phyloP scores from a whole-genome alignment of 139 green algal genomes.

The Haematococcus lacustris region DNA sequence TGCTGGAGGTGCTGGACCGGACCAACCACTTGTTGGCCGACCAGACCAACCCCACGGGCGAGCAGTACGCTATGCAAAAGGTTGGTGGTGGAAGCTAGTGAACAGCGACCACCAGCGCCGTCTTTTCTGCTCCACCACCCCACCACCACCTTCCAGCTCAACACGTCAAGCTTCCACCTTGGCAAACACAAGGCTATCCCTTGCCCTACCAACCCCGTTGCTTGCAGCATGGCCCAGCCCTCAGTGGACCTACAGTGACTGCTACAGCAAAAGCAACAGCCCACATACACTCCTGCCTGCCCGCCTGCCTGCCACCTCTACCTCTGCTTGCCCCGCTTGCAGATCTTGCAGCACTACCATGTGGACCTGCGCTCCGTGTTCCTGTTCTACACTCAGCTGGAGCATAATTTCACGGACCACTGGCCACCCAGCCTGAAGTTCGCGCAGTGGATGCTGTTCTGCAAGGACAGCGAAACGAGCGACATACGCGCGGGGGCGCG shows the following conservation, averaged over 20 bases:
- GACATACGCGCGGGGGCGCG: conserved; percentile 30
- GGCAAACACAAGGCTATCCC: too few species aligned
- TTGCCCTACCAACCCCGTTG: too few species aligned
- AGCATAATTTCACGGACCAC: conserved; percentile 31
- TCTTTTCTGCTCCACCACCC: too few species aligned
- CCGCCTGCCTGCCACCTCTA: background rate
- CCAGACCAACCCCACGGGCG: conserved; percentile 36
- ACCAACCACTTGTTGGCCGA: conserved; percentile 30
- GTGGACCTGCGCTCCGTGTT: conserved; percentile 47
- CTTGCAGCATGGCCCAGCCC: too few species aligned
- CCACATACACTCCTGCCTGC: too few species aligned
- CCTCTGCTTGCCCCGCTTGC: background rate
- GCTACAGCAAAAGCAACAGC: too few species aligned
- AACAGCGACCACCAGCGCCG: too few species aligned
- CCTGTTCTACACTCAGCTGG: conserved; percentile 53
- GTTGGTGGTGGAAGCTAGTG: too few species aligned
- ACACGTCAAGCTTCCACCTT: too few species aligned
- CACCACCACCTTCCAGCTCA: too few species aligned
- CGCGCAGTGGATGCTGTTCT: conserved; percentile 46
- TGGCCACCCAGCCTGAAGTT: conserved; percentile 46
- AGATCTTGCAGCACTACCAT: conserved; percentile 39
- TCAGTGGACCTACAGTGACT: too few species aligned
- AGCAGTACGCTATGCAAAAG: conserved; percentile 50
- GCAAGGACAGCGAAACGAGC: conserved; percentile 40
- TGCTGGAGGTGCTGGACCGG: conserved; percentile 20